Conservation (phyloP, 108 stramenopile genomes). For the Fistulifera pelliculosa region DNA sequence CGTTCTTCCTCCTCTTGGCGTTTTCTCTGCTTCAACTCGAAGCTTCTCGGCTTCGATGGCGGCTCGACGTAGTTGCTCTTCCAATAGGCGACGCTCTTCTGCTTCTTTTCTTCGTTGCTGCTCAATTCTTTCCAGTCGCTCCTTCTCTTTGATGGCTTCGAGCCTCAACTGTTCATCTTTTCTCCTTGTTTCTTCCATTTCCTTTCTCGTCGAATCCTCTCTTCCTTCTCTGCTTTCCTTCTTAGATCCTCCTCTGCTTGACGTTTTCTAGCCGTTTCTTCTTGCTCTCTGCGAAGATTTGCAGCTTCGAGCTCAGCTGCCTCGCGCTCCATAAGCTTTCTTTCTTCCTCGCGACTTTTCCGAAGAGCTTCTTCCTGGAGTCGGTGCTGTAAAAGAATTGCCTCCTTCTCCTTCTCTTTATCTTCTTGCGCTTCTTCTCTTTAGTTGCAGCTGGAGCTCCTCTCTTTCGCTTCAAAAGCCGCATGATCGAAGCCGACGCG, state of each 20-base stretch:
- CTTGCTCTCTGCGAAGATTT: neutral
- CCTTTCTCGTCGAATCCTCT: conserved; percentile 1
- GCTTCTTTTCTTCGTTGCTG: neutral
- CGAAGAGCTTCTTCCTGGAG: conserved; percentile 6
- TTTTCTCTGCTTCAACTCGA: neutral
- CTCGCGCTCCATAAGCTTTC: conserved; percentile 12
- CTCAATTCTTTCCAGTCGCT: neutral
- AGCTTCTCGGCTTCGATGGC: conserved; percentile 1
- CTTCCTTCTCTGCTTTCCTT: conserved; percentile 17
- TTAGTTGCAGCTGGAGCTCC: conserved; percentile 11
- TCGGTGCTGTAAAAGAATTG: too few species aligned
- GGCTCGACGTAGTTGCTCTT: neutral
- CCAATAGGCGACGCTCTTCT: neutral
- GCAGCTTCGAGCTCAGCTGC: conserved; percentile 3
- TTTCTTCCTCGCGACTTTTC: conserved; percentile 7
- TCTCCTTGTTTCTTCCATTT: neutral
- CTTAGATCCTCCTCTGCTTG: conserved; percentile 8
- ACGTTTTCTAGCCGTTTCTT: neutral
- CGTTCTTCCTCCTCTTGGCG: conserved; percentile 4
- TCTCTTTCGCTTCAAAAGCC: neutral
- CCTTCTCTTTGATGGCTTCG: neutral
- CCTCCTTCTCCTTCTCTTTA: conserved; percentile 14
- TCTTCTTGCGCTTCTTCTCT: conserved; percentile 11
- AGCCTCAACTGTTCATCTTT: conserved; percentile 2
- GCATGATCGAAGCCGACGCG: neutral